phyloP scores from a whole-genome alignment of 768 basidiomycete species.

The Plicaturopsis crispa region DNA sequence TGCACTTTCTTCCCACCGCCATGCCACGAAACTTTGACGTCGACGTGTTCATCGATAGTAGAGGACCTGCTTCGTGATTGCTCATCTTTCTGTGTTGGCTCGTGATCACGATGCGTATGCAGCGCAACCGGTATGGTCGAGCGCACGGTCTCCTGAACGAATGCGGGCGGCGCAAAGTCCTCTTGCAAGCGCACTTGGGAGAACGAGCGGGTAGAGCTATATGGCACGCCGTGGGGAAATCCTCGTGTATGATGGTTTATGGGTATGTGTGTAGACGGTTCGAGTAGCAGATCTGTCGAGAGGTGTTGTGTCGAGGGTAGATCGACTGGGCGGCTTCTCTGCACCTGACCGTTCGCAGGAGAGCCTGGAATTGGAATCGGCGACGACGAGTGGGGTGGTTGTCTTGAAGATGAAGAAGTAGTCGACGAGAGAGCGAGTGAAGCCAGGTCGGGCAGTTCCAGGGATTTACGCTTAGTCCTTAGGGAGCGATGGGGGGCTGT shows the following conservation, averaged over 20 bases:
- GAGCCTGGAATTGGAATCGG: too few species aligned
- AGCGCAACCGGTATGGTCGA: conserved; percentile 58
- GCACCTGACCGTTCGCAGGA: too few species aligned
- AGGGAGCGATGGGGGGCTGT: conserved; percentile 52
- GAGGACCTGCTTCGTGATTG: too few species aligned
- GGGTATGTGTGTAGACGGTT: conserved; percentile 36
- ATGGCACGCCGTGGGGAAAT: conserved; percentile 25
- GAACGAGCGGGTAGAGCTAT: conserved; percentile 38
- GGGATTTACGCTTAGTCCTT: conserved; percentile 61
- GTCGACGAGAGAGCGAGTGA: conserved; percentile 39
- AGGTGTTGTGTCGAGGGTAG: too few species aligned
- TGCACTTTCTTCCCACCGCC: conserved; percentile 56
- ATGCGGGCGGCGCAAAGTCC: conserved; percentile 32
- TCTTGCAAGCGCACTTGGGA: conserved; percentile 35
- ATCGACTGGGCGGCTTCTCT: too few species aligned
- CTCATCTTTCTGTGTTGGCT: too few species aligned
- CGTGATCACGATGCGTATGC: conserved; percentile 7
- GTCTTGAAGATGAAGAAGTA: conserved; percentile 23
- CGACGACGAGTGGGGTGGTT: too few species aligned
- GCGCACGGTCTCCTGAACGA: conserved; percentile 50
- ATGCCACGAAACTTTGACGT: conserved; percentile 57
- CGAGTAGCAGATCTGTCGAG: conserved; percentile 30
- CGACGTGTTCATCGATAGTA: too few species aligned
- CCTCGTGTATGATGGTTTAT: conserved; percentile 24
- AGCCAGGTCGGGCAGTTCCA: conserved; percentile 71